Conservation (phyloP, 768 basidiomycete genomes). For the Leccinellum rugosiceps region DNA sequence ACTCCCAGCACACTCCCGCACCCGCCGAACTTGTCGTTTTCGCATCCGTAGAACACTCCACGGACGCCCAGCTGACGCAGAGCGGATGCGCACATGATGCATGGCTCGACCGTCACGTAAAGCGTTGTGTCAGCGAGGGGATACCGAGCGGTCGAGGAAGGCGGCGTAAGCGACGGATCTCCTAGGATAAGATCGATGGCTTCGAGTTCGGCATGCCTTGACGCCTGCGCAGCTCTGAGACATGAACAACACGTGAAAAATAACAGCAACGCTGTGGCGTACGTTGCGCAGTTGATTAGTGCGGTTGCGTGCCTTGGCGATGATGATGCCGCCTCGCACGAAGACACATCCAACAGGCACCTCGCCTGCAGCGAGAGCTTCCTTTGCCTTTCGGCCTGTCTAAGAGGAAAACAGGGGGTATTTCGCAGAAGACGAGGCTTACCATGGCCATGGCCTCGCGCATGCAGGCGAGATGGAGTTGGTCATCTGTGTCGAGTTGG, state of each 20-base stretch:
- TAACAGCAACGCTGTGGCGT: constrained; percentile 17
- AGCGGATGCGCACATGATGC: constrained; percentile 98
- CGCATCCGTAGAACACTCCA: constrained; percentile 89
- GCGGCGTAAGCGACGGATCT: constrained; percentile 54
- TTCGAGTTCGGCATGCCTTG: constrained; percentile 95
- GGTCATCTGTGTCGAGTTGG: background rate
- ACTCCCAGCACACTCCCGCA: constrained; percentile 93
- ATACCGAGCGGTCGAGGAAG: constrained; percentile 36
- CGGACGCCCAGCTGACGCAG: constrained; percentile 90
- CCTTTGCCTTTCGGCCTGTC: constrained; percentile 58
- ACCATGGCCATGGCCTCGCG: constrained; percentile 81
- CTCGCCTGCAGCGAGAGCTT: constrained; percentile 80
- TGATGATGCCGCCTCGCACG: constrained; percentile 69
- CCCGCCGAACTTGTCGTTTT: constrained; percentile 94
- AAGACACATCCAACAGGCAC: constrained; percentile 98
- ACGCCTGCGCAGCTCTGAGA: constrained; percentile 56
- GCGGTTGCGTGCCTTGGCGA: constrained; percentile 86
- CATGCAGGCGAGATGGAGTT: constrained; percentile 68
- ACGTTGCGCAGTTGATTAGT: constrained; percentile 95
- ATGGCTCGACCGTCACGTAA: constrained; percentile 98
- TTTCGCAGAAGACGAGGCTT: constrained; percentile 7
- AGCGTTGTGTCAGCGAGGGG: constrained; percentile 79
- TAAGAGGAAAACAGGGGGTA: constrained; percentile 4
- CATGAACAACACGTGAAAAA: background rate
- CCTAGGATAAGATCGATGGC: constrained; percentile 87